Conservation (phyloP, 352 stramenopile species). For the Pythium phragmitis region DNA sequence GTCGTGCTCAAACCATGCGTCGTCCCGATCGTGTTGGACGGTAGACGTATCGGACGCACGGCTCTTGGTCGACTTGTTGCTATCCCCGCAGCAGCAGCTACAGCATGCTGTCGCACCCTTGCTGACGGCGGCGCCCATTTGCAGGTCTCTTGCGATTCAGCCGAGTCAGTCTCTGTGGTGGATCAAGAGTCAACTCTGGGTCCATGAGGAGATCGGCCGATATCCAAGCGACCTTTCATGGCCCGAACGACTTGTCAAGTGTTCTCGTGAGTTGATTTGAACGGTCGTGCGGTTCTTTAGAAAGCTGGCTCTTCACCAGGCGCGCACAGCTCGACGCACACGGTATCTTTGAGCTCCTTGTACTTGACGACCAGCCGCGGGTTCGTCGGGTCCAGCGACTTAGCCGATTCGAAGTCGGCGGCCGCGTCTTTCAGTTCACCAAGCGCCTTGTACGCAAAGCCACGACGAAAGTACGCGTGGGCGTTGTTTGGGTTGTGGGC, state of each 20-base stretch:
- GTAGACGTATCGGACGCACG: neutral
- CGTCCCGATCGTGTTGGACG: conserved; percentile 29
- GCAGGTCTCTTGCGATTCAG: neutral
- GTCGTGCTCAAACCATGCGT: conserved; percentile 64
- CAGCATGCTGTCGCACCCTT: conserved; percentile 11
- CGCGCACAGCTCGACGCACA: conserved; percentile 69
- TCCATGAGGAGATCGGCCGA: neutral
- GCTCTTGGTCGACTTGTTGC: neutral
- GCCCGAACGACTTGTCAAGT: conserved; percentile 9
- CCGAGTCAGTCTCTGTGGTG: neutral
- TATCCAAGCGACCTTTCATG: conserved; percentile 12
- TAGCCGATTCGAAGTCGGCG: conserved; percentile 71
- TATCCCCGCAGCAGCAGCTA: conserved; percentile 17
- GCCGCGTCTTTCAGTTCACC: conserved; percentile 55
- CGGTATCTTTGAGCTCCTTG: conserved; percentile 63
- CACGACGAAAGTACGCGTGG: conserved; percentile 80
- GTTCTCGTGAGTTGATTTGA: neutral
- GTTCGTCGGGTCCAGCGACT: conserved; percentile 60
- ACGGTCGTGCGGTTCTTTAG: conserved; percentile 15
- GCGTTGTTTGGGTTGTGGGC: conserved; percentile 74
- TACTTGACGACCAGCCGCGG: conserved; percentile 79
- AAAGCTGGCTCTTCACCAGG: conserved; percentile 60
- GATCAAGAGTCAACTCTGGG: neutral
- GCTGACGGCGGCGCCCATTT: conserved; percentile 11
- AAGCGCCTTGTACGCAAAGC: conserved; percentile 67